A percentile compares a stretch with the other conserved stretches of the same genome.
phyloP scores from a whole-genome alignment of 305 asterid species.

The Ilex paraguariensis region DNA sequence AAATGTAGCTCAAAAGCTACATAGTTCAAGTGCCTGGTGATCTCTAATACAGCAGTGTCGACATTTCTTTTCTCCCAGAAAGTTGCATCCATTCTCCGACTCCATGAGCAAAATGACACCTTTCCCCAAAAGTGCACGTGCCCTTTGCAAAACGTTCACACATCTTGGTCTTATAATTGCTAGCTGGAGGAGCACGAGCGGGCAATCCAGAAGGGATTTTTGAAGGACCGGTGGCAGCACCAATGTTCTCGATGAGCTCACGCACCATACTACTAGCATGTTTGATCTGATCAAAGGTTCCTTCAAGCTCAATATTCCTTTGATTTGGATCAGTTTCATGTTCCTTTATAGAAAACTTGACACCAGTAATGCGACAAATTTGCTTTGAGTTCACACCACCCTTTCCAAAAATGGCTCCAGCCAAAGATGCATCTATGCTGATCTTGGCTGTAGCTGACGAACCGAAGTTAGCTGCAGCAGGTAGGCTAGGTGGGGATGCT shows the following conservation, averaged over 20 bases:
- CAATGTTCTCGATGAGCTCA: constrained; percentile 28
- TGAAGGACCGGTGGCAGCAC: constrained; percentile 15
- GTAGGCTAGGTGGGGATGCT: constrained; percentile 21
- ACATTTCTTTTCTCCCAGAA: too few relatives aligned
- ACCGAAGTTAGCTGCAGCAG: constrained; percentile 35
- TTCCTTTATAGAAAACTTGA: constrained; percentile 43
- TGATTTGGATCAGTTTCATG: constrained; percentile 42
- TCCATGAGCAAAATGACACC: constrained; percentile 55
- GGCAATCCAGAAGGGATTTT: constrained; percentile 20
- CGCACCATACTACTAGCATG: constrained; percentile 47
- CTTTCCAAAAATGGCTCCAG: constrained; percentile 48
- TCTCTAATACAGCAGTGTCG: too few relatives aligned
- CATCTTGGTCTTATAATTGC: constrained; percentile 36
- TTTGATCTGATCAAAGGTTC: constrained; percentile 51
- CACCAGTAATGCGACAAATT: constrained; percentile 40
- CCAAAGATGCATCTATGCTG: constrained; percentile 41
- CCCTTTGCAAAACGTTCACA: constrained; percentile 43
- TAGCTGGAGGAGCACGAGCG: constrained; percentile 18
- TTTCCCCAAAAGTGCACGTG: constrained; percentile 40
- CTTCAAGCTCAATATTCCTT: constrained; percentile 57
- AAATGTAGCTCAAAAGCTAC: too few relatives aligned
- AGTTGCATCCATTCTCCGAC: constrained; percentile 17
- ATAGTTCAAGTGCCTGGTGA: too few relatives aligned
- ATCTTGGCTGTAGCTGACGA: constrained; percentile 52
- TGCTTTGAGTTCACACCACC: constrained; percentile 45